Conservation (phyloP, 2,329 filamentous ascomycete genomes). For the Penicillium sp. region DNA sequence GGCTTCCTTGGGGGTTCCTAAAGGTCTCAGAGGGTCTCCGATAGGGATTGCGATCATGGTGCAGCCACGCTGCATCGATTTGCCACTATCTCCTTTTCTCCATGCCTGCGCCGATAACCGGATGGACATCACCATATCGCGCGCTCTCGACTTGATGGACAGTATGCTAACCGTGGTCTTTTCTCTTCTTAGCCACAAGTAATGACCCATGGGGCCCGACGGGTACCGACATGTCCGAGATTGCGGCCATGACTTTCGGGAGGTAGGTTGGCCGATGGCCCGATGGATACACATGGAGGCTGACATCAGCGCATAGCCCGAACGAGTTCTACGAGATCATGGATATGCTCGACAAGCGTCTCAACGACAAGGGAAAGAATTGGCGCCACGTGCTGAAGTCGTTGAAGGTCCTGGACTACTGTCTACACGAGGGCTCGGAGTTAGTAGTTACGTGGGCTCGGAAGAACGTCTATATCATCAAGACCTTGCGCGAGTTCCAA, state of each 20-base stretch:
- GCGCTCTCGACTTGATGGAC: background rate
- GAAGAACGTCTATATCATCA: slow-evolving; percentile 98
- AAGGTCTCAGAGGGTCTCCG: background rate
- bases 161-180: slow-evolving; percentile 11
- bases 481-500: slow-evolving; percentile 94
- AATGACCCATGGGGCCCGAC: slow-evolving; percentile 99
- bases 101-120: background rate
- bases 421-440: slow-evolving; percentile 94
- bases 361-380: slow-evolving; percentile 99
- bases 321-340: slow-evolving; percentile 99
- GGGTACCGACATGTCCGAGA: slow-evolving; percentile 97
- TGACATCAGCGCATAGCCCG: slow-evolving; percentile 57
- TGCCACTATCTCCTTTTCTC: slow-evolving; percentile 3
- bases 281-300: background rate
- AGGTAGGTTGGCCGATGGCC: slow-evolving; percentile 62
- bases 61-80: slow-evolving; percentile 2
- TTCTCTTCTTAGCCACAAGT: slow-evolving; percentile 73
- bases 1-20: background rate
- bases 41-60: background rate
- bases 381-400: slow-evolving; percentile 98
- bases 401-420: slow-evolving; percentile 96
- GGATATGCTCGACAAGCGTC: slow-evolving; percentile 97
- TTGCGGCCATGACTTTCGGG: slow-evolving; percentile 96
- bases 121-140: background rate
- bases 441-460: slow-evolving; percentile 96